Base-by-base conservation (phyloP, 2,329 filamentous ascomycete species). In the Cadophora sp. region DNA sequence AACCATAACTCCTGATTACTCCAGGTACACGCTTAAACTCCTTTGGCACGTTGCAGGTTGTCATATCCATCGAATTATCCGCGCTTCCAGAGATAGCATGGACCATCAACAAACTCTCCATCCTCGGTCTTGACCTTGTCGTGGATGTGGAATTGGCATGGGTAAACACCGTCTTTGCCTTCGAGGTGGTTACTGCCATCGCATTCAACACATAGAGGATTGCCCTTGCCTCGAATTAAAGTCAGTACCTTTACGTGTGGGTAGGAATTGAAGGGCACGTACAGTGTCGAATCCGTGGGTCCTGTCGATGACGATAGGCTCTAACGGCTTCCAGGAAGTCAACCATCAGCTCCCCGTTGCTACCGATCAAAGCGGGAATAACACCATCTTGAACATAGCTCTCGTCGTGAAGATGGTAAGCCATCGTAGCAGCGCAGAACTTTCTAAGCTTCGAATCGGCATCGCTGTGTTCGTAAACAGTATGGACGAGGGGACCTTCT, bases 261-360 rank as follows among this genome's bases (percentile, higher is more conserved):
- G 20, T 18, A 3, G n/a, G 9, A 22, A 7, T 8, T 9, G 20
- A 48, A 2, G 9, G 9, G 9, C 20, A 36, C 14, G 18, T 50
- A 56, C 66, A 70, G 13, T 73, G 67, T 1, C 73, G 64, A 22
- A 73, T 53, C 1, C 73, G 67, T n/a, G 73, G 72, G 58, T 75
- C 73, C 16, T 58, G 65, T 13, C 24, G 50, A 4, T 27, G 55
- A 0, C 43, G 11, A 14, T 69, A 66, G 4, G 47, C 4, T 5
- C 43, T 30, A 5, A 73, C 30, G 8, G 65, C 62, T 7, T 66
- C 50, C 11, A 72, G 43, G 45, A 73, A 73, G 8, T 73, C 71
- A 1, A 56, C 27, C 43, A 69, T n/a, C 2, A 71, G 14, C 1
- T 71, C 65, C 3, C 59, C 24, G 36, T 69, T 64, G 6, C 6